Evolutionary conservation across 2,329 filamentous ascomycete genomes (phyloP), one percentile per base, ranked within the genome.

Genomic region (Paraphaeosphaeria minitans): DNA sequence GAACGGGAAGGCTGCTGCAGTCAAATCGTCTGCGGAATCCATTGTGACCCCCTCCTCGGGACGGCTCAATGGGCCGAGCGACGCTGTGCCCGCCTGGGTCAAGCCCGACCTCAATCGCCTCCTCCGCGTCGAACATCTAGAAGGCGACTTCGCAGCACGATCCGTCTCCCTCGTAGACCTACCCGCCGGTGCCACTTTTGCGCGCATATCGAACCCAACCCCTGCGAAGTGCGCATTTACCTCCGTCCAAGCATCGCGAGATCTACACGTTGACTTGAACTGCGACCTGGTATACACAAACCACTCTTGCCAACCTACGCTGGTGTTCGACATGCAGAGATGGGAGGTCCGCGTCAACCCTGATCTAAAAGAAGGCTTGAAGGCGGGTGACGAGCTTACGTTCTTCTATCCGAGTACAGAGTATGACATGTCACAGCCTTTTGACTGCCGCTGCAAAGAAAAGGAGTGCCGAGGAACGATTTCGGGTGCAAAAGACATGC

Each of bases 371-470:
- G 62, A 57, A 1, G 75, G 73, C 0, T 52, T 77, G 53, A 75
- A 70, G 37, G 70, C 61, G 9, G 79, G 79, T 1, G 78, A 80
- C 37, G 76, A 78, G 53, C 59, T 81, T 46, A 77, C 77, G 72
- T 92, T 91, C 79, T 92, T 91, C 77, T 92, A 92, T 67, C 88
- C 89, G 4, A 90, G 87, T 55, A 91, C 88, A 1, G 89, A 92
- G 76, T 92, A 88, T 88, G 69, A 81, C 68, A 91, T 92, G 89
- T 85, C 86, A 33, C 89, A 91, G 79, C 83, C 87, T 4, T 92
- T 92, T 71, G 77, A 84, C 59, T 92, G 89, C 72, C 79, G 84
- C 59, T 92, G 89, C 72, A 81, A 82, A 61, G 81, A 80, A 19
- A 65, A 79, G 0, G 77, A 78, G 21, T 92, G 89, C 77, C 81